These are phyloP conservation scores for Aspergillus conjunctus DNA, from an alignment of 495 filamentous ascomycete species.

Conservation along the genomic window DNA sequence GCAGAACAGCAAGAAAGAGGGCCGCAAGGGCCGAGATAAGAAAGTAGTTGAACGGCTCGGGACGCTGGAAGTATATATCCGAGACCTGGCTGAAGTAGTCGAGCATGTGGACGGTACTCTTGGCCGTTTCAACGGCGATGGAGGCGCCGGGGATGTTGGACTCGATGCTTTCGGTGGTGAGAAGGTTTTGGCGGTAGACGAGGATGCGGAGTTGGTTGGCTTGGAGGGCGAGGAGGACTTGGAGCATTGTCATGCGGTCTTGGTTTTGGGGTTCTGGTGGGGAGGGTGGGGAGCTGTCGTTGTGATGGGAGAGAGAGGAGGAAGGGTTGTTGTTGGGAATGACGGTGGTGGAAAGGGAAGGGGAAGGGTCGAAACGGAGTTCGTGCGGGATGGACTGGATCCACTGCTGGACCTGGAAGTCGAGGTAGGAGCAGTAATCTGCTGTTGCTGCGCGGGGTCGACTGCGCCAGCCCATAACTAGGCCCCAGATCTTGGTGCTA, in stretches of 20 bases:
- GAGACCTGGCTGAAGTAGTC: constrained; percentile 71
- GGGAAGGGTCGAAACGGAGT: constrained; percentile 54
- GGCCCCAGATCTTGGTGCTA: constrained; percentile 74
- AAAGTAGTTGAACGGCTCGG: constrained; percentile 85
- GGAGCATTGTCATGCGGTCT: constrained; percentile 39
- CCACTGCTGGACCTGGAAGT: constrained; percentile 77
- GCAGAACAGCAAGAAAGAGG: constrained; percentile 75
- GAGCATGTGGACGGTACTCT: constrained; percentile 73
- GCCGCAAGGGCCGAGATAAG: constrained; percentile 76
- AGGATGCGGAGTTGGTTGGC: constrained; percentile 80
- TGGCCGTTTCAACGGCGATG: constrained; percentile 71
- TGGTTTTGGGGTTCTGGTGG: constrained; percentile 35
- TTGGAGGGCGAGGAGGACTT: constrained; percentile 62
- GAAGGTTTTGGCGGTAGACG: constrained; percentile 76
- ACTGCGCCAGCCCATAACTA: constrained; percentile 50
- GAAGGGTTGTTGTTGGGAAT: not conserved
- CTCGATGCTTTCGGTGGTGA: constrained; percentile 69
- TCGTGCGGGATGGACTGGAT: constrained; percentile 59
- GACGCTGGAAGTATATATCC: constrained; percentile 71
- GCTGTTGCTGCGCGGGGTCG: constrained; percentile 51
- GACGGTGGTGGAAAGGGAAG: constrained; percentile 5
- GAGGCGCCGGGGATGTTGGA: constrained; percentile 64
- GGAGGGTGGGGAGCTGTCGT: constrained; percentile 27
- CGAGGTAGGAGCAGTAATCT: constrained; percentile 70
- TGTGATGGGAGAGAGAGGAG: not conserved